These are phyloP conservation scores for Bassia scoparia DNA, from an alignment of 148 eudicot genomes.

Conservation along the genomic window DNA sequence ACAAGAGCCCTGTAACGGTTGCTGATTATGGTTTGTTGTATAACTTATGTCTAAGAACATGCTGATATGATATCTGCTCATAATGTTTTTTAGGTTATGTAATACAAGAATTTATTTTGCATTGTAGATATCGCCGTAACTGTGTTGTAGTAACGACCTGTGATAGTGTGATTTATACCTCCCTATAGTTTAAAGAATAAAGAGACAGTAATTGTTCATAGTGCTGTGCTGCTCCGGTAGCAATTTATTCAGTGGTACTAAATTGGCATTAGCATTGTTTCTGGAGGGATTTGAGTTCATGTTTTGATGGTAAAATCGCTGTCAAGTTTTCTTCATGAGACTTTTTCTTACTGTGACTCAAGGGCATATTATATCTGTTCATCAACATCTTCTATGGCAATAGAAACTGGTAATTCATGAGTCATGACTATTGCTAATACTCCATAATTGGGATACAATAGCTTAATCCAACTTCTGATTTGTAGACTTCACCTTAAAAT, in stretches of 20 bases:
- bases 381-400: conserved; percentile 9
- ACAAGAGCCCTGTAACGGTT: conserved; percentile 90
- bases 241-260: not conserved
- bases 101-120: not conserved
- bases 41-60: not conserved
- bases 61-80: not conserved
- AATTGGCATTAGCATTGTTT: not conserved
- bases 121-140: not conserved
- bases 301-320: not conserved
- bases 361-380: not conserved
- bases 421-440: not conserved
- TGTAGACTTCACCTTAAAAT: conserved; percentile 17
- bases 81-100: no score
- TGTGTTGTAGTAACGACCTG: not conserved
- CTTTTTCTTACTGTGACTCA: not conserved
- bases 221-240: not conserved
- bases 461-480: conserved; percentile 24
- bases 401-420: no score
- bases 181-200: not conserved
- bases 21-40: conserved; percentile 83
- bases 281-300: not conserved
- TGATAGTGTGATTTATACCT: not conserved
- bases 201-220: not conserved
- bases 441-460: conserved; percentile 21
- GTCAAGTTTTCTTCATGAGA: not conserved